Conservation (phyloP, 805 yeast genomes). For the Yarrowia porcina region DNA sequence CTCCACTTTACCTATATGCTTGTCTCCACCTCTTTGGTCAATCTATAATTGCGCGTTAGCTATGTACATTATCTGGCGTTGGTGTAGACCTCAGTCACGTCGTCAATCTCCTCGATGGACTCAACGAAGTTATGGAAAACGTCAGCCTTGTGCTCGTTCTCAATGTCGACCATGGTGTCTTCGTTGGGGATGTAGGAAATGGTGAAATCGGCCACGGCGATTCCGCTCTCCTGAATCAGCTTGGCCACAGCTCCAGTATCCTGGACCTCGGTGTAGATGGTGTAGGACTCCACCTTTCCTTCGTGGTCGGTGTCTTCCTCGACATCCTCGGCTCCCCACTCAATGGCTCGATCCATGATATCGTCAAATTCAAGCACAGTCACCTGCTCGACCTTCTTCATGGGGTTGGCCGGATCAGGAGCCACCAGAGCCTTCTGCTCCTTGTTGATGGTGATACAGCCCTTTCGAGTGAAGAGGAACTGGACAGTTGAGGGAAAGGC, state of each 20-base stretch:
- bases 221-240: conserved; percentile 50
- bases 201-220: conserved; percentile 65
- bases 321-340: conserved; percentile 73
- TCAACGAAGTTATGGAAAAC: conserved; percentile 56
- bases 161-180: conserved; percentile 45
- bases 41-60: neutral
- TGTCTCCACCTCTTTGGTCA: neutral
- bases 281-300: conserved; percentile 43
- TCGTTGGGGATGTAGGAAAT: conserved; percentile 48
- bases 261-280: conserved; percentile 59
- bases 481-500: conserved; percentile 72
- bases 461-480: conserved; percentile 74
- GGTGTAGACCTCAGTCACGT: conserved; percentile 74
- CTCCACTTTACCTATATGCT: no score
- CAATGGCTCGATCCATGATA: conserved; percentile 70
- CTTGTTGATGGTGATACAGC: conserved; percentile 57
- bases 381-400: conserved; percentile 27
- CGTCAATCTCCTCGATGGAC: conserved; percentile 73
- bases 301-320: conserved; percentile 52
- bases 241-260: conserved; percentile 62
- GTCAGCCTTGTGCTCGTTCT: conserved; percentile 49
- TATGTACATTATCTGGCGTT: conserved; percentile 46
- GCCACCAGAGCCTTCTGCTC: conserved; percentile 26
- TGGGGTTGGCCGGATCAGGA: conserved; percentile 32
- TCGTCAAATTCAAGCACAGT: conserved; percentile 61